A percentile compares a stretch with the other conserved stretches of the same genome.
Conservation (phyloP, 441 rosid species). For the Omphalea diandra region DNA sequence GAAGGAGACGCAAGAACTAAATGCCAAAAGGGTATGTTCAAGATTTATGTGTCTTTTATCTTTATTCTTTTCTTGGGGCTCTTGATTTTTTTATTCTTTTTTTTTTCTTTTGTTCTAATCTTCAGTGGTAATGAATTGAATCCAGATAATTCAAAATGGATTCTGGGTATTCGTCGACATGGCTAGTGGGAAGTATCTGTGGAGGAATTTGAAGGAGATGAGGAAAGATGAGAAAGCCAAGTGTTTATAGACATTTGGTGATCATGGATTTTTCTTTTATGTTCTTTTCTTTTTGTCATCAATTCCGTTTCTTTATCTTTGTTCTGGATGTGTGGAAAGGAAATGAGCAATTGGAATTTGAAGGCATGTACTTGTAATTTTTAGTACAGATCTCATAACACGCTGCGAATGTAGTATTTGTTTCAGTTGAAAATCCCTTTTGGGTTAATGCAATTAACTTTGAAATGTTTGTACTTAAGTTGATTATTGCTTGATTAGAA, state of each 20-base stretch:
- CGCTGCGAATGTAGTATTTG: slow-evolving; percentile 1
- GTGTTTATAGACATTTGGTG: slow-evolving; percentile 19
- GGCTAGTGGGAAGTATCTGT: slow-evolving; percentile 90
- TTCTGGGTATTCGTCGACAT: slow-evolving; percentile 97
- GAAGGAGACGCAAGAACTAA: slow-evolving; percentile 44
- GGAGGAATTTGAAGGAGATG: slow-evolving; percentile 76
- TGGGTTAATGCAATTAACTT: not conserved
- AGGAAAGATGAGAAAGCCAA: slow-evolving; percentile 40
- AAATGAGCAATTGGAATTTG: not conserved
- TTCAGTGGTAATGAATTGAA: slow-evolving; percentile 5
- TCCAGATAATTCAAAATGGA: slow-evolving; percentile 68
- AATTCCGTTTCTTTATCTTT: not conserved
- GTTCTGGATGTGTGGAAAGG: not conserved
- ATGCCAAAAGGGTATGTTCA: slow-evolving; percentile 49
- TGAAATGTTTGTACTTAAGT: not conserved
- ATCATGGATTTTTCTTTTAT: not conserved
- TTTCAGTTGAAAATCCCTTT: not conserved
- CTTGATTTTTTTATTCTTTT: not conserved
- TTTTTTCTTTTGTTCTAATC: not conserved
- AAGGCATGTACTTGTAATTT: slow-evolving; percentile 6
- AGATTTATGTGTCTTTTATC: not conserved
- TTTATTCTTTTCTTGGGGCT: not conserved
- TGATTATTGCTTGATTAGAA: not conserved
- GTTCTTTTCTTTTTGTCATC: not conserved
- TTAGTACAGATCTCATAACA: not conserved